Conservation (phyloP, 768 basidiomycete genomes). For the Auricularia sp. region DNA sequence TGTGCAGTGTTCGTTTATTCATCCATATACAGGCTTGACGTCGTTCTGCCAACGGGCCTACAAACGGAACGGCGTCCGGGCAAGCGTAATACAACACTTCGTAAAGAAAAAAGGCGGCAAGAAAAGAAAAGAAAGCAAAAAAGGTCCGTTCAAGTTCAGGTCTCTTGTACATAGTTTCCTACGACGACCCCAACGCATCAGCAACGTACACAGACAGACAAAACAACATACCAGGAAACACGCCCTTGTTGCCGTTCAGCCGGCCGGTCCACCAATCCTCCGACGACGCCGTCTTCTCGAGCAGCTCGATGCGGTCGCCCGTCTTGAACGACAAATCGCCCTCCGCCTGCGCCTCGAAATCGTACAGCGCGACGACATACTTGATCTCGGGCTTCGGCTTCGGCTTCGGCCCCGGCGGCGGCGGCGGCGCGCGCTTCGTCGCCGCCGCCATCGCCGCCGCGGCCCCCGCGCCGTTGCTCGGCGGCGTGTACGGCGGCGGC, state of each 20-base stretch:
- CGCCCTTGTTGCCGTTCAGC: slow-evolving; percentile 70
- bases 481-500: slow-evolving; percentile 39
- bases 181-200: background rate
- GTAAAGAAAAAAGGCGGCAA: background rate
- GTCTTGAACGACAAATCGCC: slow-evolving; percentile 85
- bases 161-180: slow-evolving; percentile 14
- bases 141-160: background rate
- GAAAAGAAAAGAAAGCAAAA: background rate
- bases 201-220: background rate
- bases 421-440: slow-evolving; percentile 74
- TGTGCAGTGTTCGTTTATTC: no score
- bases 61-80: no score
- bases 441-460: slow-evolving; percentile 30
- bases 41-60: no score
- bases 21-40: no score
- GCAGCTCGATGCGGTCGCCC: slow-evolving; percentile 85
- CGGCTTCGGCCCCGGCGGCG: slow-evolving; percentile 84
- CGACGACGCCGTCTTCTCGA: slow-evolving; percentile 66
- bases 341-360: slow-evolving; percentile 88
- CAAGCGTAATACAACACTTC: no score
- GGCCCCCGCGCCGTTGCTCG: slow-evolving; percentile 13
- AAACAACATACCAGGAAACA: slow-evolving; percentile 72
- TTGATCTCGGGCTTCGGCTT: slow-evolving; percentile 65
- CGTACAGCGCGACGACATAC: slow-evolving; percentile 89
- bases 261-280: slow-evolving; percentile 99